phyloP scores from a whole-genome alignment of 2,329 filamentous ascomycete species.

The Beauveria medogensis region DNA sequence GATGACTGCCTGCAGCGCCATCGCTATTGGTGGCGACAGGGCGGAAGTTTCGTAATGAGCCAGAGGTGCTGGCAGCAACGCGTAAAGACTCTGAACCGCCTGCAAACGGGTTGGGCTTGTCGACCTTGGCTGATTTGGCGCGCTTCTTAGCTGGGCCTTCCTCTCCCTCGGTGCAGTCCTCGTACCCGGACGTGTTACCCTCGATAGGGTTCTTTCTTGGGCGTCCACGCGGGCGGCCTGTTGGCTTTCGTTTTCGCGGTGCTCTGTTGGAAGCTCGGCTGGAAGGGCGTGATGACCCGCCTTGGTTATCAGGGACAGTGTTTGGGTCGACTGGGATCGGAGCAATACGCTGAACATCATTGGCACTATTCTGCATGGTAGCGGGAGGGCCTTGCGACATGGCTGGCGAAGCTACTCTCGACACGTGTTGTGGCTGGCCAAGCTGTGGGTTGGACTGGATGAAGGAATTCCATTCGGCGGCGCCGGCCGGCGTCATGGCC shows the following conservation, averaged over 20 bases:
- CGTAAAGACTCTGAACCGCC: constrained; percentile 70
- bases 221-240: constrained; percentile 47
- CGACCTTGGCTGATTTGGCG: constrained; percentile 66
- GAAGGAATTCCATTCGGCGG: constrained; percentile 70
- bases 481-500: constrained; percentile 48
- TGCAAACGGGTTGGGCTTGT: constrained; percentile 65
- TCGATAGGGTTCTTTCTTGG: constrained; percentile 46
- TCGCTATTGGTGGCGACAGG: constrained; percentile 53
- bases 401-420: constrained; percentile 30
- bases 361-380: constrained; percentile 12
- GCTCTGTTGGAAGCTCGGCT: constrained; percentile 49
- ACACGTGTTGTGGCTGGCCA: constrained; percentile 28
- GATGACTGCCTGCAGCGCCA: constrained; percentile 38
- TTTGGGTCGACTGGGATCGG: constrained; percentile 24
- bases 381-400: constrained; percentile 23
- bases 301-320: constrained; percentile 14
- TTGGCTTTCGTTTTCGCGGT: constrained; percentile 34
- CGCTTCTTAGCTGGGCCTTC: constrained; percentile 56
- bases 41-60: constrained; percentile 76
- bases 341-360: constrained; percentile 28
- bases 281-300: constrained; percentile 44
- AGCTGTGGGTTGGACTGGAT: constrained; percentile 60
- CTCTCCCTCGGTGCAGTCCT: constrained; percentile 56
- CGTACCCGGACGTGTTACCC: constrained; percentile 67
- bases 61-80: constrained; percentile 84